These are phyloP conservation scores for Suillus occidentalis DNA, from an alignment of 768 basidiomycete genomes.

Conservation along the genomic window DNA sequence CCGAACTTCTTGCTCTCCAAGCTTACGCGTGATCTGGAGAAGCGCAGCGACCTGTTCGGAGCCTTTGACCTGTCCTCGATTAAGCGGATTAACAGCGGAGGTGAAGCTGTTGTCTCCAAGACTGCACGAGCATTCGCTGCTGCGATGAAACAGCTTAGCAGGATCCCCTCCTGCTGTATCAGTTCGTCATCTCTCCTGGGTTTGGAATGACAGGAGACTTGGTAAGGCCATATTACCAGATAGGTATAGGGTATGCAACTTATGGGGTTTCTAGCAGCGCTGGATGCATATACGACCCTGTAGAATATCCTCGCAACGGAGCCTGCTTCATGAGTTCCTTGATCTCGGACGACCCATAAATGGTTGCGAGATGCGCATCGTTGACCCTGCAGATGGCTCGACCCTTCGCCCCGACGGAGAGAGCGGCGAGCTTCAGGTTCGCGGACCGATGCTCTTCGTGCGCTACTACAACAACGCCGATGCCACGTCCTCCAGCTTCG, in stretches of 20 bases:
- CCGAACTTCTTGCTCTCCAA: conserved; percentile 46
- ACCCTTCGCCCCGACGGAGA: conserved; percentile 30
- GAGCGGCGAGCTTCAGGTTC: conserved; percentile 42
- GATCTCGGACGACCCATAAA: conserved; percentile 33
- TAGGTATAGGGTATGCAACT: neutral
- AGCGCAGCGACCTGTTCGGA: conserved; percentile 24
- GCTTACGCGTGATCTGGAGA: conserved; percentile 34
- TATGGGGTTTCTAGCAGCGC: conserved; percentile 19
- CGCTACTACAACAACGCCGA: conserved; percentile 51
- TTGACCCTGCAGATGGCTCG: conserved; percentile 29
- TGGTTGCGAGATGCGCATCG: conserved; percentile 38
- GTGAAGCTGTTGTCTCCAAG: conserved; percentile 40
- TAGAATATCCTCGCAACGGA: conserved; percentile 22
- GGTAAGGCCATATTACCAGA: conserved; percentile 19
- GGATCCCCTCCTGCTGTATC: conserved; percentile 13
- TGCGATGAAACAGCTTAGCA: conserved; percentile 28
- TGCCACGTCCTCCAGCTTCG: conserved; percentile 49
- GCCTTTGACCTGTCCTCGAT: conserved; percentile 36
- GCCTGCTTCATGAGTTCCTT: conserved; percentile 34
- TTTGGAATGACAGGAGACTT: conserved; percentile 48
- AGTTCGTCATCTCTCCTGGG: conserved; percentile 24
- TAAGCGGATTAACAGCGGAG: conserved; percentile 40
- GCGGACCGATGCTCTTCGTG: conserved; percentile 38
- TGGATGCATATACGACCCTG: conserved; percentile 40
- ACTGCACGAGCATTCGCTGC: conserved; percentile 40